Base-by-base conservation (phyloP, 225 moss, liverwort and hornwort genomes). In the Neckera pumila region DNA sequence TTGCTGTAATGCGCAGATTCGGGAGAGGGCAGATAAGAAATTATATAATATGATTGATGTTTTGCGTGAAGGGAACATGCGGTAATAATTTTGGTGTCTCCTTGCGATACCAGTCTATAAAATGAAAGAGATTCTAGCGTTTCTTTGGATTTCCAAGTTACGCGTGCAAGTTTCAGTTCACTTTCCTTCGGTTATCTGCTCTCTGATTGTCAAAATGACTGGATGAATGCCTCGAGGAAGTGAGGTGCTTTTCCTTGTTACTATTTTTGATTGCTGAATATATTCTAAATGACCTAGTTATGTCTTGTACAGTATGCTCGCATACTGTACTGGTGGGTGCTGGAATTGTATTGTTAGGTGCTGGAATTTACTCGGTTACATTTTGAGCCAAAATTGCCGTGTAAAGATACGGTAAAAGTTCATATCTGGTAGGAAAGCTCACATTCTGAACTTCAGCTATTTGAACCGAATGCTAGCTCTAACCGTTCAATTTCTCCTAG, bases 1-100 rank as follows among this genome's bases (percentile, higher is more conserved):
- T 11, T 83, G 40, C 60, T 86, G 53, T n/a, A 38, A 67, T 93
- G 86, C 81, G 91, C 96, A 98, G 98, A 94, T 97, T 77, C 88
- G 92, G 79, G 94, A 96, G 82, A 85, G 89, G 71, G 86, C 94
- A 72, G 94, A 95, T 76, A 93, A 92, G 90, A 96, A 93, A 86
- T 80, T 97, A 45, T 99, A 94, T 74, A 91, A 94, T 74, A 99
- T 99, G 98, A 96, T 99, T 89, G 98, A 99, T 90, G 98, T 99
- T 80, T 92, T 99, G 80, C 94, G 94, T 45, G 98, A 96, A 88
- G 98, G 98, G 65, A 95, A 88, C 80, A 98, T 98, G 98, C 92
- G 97, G 83, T 97, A 90, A 54, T 34, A 30, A 85, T 84, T 38
- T 51, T 59, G 80, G 80, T 67, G 57, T 84, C 80, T 69, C 38